Evolutionary conservation across 1,284 basidiomycete species (phyloP), one percentile per base, ranked within the genome.

Genomic region (Cutaneotrichosporon sp.): DNA sequence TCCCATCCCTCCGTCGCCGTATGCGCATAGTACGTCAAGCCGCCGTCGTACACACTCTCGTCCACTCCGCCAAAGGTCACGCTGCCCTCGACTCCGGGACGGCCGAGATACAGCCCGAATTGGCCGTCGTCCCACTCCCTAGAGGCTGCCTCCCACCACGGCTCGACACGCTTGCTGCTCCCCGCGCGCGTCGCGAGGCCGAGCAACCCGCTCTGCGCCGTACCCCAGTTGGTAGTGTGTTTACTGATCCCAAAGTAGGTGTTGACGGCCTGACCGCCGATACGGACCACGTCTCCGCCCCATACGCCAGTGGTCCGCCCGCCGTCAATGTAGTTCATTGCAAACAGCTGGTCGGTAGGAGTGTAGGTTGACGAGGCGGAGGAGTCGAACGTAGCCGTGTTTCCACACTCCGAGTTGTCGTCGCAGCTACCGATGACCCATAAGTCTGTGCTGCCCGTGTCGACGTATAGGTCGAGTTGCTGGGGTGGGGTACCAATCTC

Each of bases 211-310:
- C 80, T 81, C 34, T 56, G 22, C 8, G 50, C 22, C 4, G 50
- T 52, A 9, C 50, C 26, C 50, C 50, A 52, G 26, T 52, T 22
- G 5, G 50, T 52, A 6, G 50, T 42, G 14, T 22, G 34, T 55
- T 60, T 53, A 16, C 49, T 60, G 32, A 42, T 49, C n/a, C 83
- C 89, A 70, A 91, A 89, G 0, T 92, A 90, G 56, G 86, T 84
- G 11, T 82, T 70, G 5, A 92, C 87, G 11, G 84, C 83, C 76
- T 90, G 92, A 1, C 90, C 91, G 2, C 87, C 91, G 85, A 94
- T 88, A 70, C 88, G 85, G 4, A 96, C 86, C 2, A 82, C 82
- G 69, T 97, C 95, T 14, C 82, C 73, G 0, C 83, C 91, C 13
- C 95, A 85, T 7, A 76, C 72, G 1, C 94, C 95, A 0, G 81